A percentile compares a stretch with the other conserved stretches of the same genome.
Evolutionary conservation across 805 yeast species (phyloP).

Genomic region (Schizosaccharomyces cryophilus): DNA sequence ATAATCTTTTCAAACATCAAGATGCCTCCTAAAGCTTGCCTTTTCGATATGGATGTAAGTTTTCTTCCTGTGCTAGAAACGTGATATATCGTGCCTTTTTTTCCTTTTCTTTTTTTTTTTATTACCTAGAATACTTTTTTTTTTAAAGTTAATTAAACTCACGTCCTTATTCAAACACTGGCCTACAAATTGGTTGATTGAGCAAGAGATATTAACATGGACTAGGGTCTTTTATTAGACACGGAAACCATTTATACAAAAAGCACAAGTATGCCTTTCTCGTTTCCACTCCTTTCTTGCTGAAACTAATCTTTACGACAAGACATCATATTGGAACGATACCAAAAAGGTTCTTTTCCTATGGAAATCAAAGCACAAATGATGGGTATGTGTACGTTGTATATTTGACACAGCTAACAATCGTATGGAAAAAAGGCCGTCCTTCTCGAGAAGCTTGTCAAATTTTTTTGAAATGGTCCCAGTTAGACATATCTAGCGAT

Average conservation of each 20-base stretch:
- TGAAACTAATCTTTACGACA: background rate
- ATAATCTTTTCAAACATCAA: background rate
- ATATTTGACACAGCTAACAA: background rate
- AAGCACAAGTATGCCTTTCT: conserved; percentile 20
- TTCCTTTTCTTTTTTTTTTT: background rate
- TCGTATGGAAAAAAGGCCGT: background rate
- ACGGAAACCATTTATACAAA: conserved; percentile 82
- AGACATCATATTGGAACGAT: background rate
- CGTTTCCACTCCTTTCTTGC: background rate
- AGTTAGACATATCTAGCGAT: conserved; percentile 40
- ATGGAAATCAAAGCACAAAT: background rate
- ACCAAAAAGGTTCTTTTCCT: background rate
- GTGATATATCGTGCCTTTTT: background rate
- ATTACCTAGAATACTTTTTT: too few relatives aligned
- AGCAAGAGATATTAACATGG: too few relatives aligned
- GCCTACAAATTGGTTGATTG: too few relatives aligned
- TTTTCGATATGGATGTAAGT: conserved; percentile 47
- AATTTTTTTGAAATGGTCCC: conserved; percentile 39
- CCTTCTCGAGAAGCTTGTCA: conserved; percentile 9
- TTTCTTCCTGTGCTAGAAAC: background rate
- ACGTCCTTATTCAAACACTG: too few relatives aligned
- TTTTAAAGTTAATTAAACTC: too few relatives aligned
- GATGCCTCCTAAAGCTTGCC: background rate
- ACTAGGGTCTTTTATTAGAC: conserved; percentile 55
- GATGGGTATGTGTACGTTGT: conserved; percentile 15